Conservation (phyloP, 352 stramenopile species). For the Thraustochytrium sp. region DNA sequence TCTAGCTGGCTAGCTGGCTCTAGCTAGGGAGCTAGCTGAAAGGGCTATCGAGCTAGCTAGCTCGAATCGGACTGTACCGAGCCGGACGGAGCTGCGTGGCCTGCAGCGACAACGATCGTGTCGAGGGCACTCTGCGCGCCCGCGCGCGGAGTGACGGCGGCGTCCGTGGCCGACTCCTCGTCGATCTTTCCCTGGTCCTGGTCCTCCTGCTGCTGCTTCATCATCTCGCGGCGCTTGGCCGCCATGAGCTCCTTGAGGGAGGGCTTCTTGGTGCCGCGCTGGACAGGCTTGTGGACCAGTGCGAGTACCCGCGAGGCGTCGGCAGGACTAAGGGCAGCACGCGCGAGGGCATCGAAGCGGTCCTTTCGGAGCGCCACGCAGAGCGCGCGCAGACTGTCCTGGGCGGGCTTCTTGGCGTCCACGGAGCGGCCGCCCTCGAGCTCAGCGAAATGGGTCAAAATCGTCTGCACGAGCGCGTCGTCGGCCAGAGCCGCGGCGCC, state of each 20-base stretch:
- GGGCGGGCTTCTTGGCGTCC: conserved; percentile 26
- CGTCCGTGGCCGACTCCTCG: too few species aligned
- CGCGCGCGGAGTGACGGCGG: too few species aligned
- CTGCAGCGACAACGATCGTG: too few species aligned
- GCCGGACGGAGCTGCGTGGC: too few species aligned
- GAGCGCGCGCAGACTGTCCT: background rate
- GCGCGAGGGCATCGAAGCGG: background rate
- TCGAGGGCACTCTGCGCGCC: too few species aligned
- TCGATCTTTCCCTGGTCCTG: too few species aligned
- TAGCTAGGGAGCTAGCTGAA: too few species aligned
- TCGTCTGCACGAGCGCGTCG: background rate
- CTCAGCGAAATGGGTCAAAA: background rate
- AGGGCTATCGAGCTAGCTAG: too few species aligned
- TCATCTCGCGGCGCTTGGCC: conserved; percentile 8
- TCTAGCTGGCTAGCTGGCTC: too few species aligned
- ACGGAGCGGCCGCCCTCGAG: conserved; percentile 21
- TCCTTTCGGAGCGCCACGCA: background rate
- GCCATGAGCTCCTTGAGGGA: conserved; percentile 34
- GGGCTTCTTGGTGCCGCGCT: background rate
- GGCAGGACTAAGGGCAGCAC: background rate
- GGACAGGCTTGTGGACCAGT: background rate
- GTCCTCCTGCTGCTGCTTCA: conserved; percentile 7
- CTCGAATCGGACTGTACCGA: too few species aligned
- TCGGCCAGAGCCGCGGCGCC: background rate
- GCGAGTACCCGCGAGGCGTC: background rate